Conservation (phyloP, 75 land plant species). For the Pinus albicaulis region DNA sequence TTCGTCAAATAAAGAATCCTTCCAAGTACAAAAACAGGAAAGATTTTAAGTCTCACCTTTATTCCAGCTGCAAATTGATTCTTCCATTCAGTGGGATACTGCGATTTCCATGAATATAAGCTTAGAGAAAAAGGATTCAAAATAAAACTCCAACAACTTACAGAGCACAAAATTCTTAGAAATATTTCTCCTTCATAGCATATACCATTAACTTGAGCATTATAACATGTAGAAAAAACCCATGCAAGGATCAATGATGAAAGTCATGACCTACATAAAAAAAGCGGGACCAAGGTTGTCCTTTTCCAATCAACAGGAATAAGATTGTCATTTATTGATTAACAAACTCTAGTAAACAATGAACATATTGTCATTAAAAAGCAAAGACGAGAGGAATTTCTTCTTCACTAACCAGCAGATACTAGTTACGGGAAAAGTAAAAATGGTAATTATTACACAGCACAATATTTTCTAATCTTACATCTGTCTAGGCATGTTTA, state of each 20-base stretch:
- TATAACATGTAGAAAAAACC: no score
- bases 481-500: no score
- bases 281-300: no score
- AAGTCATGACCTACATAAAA: no score
- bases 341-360: no score
- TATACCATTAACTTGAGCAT: background rate
- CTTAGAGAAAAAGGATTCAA: background rate
- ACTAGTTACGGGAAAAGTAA: background rate
- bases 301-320: no score
- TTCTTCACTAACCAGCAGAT: background rate
- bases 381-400: no score
- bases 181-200: background rate
- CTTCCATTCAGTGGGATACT: constrained; percentile 39
- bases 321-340: no score
- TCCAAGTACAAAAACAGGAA: background rate
- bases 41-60: constrained; percentile 33
- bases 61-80: constrained; percentile 62
- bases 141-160: background rate
- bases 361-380: no score
- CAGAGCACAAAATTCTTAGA: background rate
- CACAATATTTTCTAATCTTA: background rate
- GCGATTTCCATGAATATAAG: constrained; percentile 8
- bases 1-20: background rate
- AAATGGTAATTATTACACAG: background rate
- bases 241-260: no score